A percentile compares a stretch with the other conserved stretches of the same genome.
phyloP scores from a whole-genome alignment of 805 yeast species.

The Kluyveromyces nonfermentans region DNA sequence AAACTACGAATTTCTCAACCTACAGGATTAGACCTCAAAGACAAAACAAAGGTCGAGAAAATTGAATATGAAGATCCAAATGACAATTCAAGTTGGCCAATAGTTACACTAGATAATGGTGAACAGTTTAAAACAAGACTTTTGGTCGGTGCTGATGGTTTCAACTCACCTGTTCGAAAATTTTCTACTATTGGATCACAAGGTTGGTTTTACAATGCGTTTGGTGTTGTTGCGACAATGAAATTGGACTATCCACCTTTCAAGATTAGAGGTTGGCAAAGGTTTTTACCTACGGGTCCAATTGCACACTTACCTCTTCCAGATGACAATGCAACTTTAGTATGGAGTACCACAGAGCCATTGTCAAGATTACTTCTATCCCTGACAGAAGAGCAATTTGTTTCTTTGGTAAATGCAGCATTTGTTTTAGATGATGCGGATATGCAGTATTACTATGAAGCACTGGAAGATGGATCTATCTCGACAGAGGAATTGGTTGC shows the following conservation, averaged over 20 bases:
- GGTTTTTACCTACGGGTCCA: constrained; percentile 88
- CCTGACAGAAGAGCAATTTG: constrained; percentile 52
- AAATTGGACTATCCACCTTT: constrained; percentile 64
- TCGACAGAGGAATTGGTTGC: constrained; percentile 43
- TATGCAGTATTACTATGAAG: constrained; percentile 53
- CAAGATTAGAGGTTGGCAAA: constrained; percentile 78
- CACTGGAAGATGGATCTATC: constrained; percentile 25
- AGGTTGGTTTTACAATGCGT: constrained; percentile 85
- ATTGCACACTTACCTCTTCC: constrained; percentile 87
- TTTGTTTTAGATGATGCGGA: constrained; percentile 73
- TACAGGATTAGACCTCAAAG: constrained; percentile 38
- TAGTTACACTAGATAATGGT: constrained; percentile 60
- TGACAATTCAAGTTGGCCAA: constrained; percentile 58
- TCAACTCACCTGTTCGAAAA: constrained; percentile 81
- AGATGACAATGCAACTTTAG: constrained; percentile 77
- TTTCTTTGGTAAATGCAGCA: constrained; percentile 74
- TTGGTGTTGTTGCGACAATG: constrained; percentile 89
- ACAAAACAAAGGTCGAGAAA: constrained; percentile 55
- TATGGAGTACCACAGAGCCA: constrained; percentile 84
- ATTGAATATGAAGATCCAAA: constrained; percentile 34
- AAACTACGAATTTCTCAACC: constrained; percentile 38
- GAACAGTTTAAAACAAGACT: constrained; percentile 54
- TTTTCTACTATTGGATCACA: constrained; percentile 75
- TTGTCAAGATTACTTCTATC: constrained; percentile 53
- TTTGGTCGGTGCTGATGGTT: constrained; percentile 94